Percentiles rank a stretch among this genome's conserved stretches.
phyloP scores from a whole-genome alignment of 768 basidiomycete genomes.

The Clitopilus passeckerianus region DNA sequence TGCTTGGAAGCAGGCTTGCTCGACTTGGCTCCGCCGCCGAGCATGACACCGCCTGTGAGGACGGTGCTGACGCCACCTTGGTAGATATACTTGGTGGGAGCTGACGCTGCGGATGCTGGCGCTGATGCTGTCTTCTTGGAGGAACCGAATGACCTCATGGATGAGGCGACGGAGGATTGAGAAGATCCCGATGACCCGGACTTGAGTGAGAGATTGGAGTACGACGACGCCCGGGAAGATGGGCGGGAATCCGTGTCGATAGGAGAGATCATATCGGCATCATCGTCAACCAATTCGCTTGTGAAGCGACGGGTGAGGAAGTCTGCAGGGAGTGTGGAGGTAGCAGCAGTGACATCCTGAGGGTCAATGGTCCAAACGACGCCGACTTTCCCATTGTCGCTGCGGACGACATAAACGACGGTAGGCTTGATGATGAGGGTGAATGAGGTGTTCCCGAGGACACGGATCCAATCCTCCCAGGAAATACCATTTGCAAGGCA shows the following conservation, averaged over 20 bases:
- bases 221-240: slow-evolving; percentile 13
- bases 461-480: slow-evolving; percentile 32
- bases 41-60: slow-evolving; percentile 41
- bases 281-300: not conserved
- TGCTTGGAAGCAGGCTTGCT: not conserved
- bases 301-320: slow-evolving; percentile 7
- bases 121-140: not conserved
- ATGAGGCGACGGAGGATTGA: slow-evolving; percentile 10
- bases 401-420: slow-evolving; percentile 20
- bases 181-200: slow-evolving; percentile 19
- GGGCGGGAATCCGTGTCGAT: slow-evolving; percentile 14
- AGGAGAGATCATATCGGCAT: slow-evolving; percentile 11
- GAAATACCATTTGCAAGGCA: slow-evolving; percentile 25
- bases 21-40: slow-evolving; percentile 18
- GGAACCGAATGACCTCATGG: not conserved
- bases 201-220: slow-evolving; percentile 26
- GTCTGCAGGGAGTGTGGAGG: slow-evolving; percentile 6
- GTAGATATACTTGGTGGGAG: slow-evolving; percentile 27
- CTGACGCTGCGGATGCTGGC: slow-evolving; percentile 4
- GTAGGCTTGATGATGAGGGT: slow-evolving; percentile 26
- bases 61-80: slow-evolving; percentile 38
- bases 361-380: slow-evolving; percentile 19
- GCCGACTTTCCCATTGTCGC: slow-evolving; percentile 18
- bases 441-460: slow-evolving; percentile 28
- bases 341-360: not conserved